Evolutionary conservation across 805 yeast species (phyloP).

Genomic region (Nakazawaea wyomingensis): DNA sequence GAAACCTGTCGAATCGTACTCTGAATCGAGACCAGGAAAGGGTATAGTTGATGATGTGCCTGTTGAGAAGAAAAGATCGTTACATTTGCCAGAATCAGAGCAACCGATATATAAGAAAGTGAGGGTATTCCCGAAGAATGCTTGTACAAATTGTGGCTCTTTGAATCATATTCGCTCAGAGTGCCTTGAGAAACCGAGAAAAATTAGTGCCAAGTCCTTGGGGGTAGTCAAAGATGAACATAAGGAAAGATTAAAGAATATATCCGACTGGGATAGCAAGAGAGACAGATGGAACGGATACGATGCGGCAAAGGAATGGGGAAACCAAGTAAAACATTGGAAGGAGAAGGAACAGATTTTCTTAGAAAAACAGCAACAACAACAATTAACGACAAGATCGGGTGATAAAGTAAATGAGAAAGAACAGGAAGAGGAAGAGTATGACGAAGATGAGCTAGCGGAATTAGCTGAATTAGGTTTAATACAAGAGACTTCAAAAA

Average conservation of each 20-base stretch:
- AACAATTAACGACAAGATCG: neutral
- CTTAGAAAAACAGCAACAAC: constrained; percentile 14
- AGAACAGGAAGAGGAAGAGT: neutral
- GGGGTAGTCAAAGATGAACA: constrained; percentile 14
- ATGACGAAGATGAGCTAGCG: constrained; percentile 19
- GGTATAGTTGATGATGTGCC: constrained; percentile 49
- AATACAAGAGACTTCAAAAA: constrained; percentile 18
- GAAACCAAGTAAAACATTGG: constrained; percentile 43
- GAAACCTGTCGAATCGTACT: constrained; percentile 36
- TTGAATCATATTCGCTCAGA: constrained; percentile 43
- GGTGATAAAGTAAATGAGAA: neutral
- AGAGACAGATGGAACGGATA: constrained; percentile 83
- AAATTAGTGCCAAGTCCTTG: constrained; percentile 23
- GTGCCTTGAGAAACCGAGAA: constrained; percentile 54
- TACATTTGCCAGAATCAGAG: no score
- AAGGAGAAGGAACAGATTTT: constrained; percentile 28
- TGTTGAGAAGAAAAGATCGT: constrained; percentile 8
- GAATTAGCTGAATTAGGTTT: constrained; percentile 37
- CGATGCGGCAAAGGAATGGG: constrained; percentile 54
- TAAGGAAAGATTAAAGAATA: constrained; percentile 20
- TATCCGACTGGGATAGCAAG: constrained; percentile 58
- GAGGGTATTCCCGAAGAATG: constrained; percentile 24
- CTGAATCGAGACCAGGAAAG: constrained; percentile 47
- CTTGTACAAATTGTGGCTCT: constrained; percentile 58
- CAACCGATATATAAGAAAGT: constrained; percentile 12